Conservation (phyloP, 192 early-diverging fungal species). For the Entophlyctis helioformis region DNA sequence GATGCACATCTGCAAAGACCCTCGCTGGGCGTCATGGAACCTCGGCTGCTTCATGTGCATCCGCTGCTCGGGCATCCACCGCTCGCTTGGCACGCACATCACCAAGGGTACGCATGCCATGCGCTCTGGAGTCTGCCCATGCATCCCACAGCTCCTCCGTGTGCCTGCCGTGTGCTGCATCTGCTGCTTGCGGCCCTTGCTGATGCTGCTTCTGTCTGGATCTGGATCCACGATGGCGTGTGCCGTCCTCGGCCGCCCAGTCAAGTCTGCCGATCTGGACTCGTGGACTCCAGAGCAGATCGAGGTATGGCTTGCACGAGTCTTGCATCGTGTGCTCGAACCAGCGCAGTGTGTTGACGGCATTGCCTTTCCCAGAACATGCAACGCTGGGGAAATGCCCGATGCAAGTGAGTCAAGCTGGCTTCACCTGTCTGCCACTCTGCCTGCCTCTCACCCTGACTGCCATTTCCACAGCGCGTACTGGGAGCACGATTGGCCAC, state of each 20-base stretch:
- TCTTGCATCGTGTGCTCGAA: too few relatives aligned
- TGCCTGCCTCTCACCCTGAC: not conserved
- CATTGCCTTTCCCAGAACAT: slow-evolving; percentile 34
- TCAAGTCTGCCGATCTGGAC: slow-evolving; percentile 77
- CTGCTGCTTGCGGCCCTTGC: too few relatives aligned
- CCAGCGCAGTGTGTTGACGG: too few relatives aligned
- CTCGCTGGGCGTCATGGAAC: slow-evolving; percentile 78
- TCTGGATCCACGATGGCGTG: too few relatives aligned
- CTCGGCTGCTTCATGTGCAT: slow-evolving; percentile 91
- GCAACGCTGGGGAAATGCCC: slow-evolving; percentile 68
- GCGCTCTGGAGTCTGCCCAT: not conserved
- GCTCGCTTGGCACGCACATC: slow-evolving; percentile 76
- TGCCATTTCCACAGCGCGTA: slow-evolving; percentile 24
- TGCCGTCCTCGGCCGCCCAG: too few relatives aligned
- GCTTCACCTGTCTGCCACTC: not conserved
- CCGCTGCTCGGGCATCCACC: slow-evolving; percentile 73
- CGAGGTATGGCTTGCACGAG: slow-evolving; percentile 16
- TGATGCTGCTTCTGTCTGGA: too few relatives aligned
- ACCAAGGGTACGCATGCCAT: slow-evolving; percentile 48
- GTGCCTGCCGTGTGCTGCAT: too few relatives aligned
- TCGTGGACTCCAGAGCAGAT: slow-evolving; percentile 71
- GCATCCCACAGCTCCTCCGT: too few relatives aligned
- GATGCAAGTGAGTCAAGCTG: slow-evolving; percentile 39
- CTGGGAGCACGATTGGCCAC: slow-evolving; percentile 37
- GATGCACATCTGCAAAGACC: slow-evolving; percentile 25